phyloP scores from a whole-genome alignment of 345 rosid species.

The Eucalyptus cloeziana region DNA sequence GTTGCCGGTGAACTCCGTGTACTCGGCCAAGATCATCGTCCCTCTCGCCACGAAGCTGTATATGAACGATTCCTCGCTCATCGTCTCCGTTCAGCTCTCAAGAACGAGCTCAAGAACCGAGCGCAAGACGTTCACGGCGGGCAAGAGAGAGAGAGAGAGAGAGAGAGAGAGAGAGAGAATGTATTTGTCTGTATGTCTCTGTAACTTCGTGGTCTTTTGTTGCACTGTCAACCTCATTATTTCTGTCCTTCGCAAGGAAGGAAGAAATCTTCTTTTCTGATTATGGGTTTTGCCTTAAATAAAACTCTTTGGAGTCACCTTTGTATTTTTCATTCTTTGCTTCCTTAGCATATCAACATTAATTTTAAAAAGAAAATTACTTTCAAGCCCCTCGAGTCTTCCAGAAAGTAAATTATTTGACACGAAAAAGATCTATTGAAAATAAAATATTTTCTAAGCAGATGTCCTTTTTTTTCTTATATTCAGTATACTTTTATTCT shows the following conservation, averaged over 20 bases:
- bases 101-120: neutral
- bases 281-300: neutral
- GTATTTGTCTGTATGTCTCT: neutral
- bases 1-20: constrained; percentile 96
- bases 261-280: neutral
- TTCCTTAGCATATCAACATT: neutral
- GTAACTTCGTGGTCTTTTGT: neutral
- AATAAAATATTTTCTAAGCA: neutral
- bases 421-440: neutral
- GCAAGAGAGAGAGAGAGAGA: neutral
- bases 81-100: neutral
- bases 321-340: neutral
- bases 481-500: neutral
- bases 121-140: neutral
- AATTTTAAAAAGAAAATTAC: too few relatives aligned
- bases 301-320: neutral
- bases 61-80: constrained; percentile 88
- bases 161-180: neutral
- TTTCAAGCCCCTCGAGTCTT: neutral
- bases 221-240: neutral
- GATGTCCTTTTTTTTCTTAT: neutral
- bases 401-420: neutral
- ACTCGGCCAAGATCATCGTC: constrained; percentile 83
- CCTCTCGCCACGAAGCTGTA: constrained; percentile 98
- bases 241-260: neutral